Evolutionary conservation across 345 rosid genomes (phyloP).

Genomic region (Pistacia vera): DNA sequence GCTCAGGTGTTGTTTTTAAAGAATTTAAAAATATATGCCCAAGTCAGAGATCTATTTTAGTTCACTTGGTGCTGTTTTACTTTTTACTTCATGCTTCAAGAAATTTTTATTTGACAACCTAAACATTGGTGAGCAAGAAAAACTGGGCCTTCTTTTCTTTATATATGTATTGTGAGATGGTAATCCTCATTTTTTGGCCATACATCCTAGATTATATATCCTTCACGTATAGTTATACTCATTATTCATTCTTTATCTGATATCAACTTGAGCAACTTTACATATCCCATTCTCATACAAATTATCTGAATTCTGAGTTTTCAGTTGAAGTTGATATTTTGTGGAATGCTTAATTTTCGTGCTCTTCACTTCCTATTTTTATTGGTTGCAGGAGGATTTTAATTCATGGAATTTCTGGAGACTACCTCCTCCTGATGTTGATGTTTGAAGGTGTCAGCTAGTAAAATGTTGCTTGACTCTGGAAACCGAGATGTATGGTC

Average conservation of each 20-base stretch:
- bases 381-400: conserved; percentile 69
- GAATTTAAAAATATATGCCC: not conserved
- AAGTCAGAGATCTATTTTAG: not conserved
- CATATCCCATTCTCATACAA: not conserved
- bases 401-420: conserved; percentile 97
- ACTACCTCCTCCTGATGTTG: conserved; percentile 60
- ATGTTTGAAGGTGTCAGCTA: conserved; percentile 34
- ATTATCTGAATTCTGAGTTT: not conserved
- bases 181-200: not conserved
- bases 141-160: not conserved
- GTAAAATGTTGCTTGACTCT: conserved; percentile 11
- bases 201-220: not conserved
- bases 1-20: not conserved
- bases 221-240: not conserved
- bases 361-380: conserved; percentile 4
- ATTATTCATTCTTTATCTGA: not conserved
- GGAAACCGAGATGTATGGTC: conserved; percentile 1
- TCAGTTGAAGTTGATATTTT: not conserved
- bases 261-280: not conserved
- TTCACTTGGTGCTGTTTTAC: not conserved
- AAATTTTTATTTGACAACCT: not conserved
- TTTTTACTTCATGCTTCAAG: not conserved
- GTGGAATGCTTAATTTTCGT: conserved; percentile 10
- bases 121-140: not conserved
- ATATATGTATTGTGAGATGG: not conserved